Base-by-base conservation (phyloP, 1,284 basidiomycete genomes). In the Ganoderma lucidum region DNA sequence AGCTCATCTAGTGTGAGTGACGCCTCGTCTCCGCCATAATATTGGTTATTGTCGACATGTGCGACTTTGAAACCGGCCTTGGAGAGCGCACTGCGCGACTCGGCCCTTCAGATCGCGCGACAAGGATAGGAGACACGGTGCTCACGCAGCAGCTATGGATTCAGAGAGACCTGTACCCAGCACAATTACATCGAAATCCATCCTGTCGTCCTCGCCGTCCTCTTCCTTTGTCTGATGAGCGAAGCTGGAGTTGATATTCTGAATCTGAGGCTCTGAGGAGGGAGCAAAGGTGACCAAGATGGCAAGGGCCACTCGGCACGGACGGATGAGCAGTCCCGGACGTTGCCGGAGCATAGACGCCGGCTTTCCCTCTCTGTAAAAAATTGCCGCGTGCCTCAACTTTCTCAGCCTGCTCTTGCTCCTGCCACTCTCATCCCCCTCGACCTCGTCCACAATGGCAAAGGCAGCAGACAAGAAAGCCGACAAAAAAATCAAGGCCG, bases 61-160 rank as follows among this genome's bases (percentile, higher is more conserved):
- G 94, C 93, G 45, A 98, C 92, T 70, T 88, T 92, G 78, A 93
- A 90, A 56, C 96, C 96, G 55, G 93, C 90, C 79, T 95, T 96
- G 2, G 96, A 91, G 44, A 99, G 88, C 0, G 97, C 92, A 58
- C 95, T 96, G 80, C 30, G 58, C 63, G 45, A 35, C 41, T 65
- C 55, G 68, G 32, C 51, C 61, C 62, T 75, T 78, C 78, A 75
- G 78, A 76, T 70, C 71, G 65, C 70, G 65, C 41, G n/a, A 51
- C 55, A 63, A 4, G 53, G 64, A 65, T 62, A 62, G 55, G 67
- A 69, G 65, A 48, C 55, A 65, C 23, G 37, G 66, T 42, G 84
- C 94, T 88, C 81, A 97, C 95, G 96, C 95, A 73, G 96, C 94
- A 63, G 88, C 81, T 45, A 98, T 94, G n/a, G 95, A 95, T 77